Evolutionary conservation across 805 yeast genomes (phyloP).

Genomic region (Lachancea nothofagi): DNA sequence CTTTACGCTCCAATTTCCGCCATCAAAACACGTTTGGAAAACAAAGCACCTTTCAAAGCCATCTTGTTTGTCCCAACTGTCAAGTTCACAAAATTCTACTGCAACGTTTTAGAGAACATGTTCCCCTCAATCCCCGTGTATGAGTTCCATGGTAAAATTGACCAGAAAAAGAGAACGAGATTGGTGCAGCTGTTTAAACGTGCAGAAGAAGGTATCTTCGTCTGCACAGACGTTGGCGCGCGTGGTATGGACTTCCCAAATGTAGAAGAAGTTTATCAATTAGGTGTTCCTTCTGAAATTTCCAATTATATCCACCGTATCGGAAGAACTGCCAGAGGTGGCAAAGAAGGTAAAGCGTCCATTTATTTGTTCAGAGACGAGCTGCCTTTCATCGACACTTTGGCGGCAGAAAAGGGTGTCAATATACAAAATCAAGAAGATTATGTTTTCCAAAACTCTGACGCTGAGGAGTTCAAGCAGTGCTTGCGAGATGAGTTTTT

Average conservation of each 20-base stretch:
- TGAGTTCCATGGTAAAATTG: conserved; percentile 66
- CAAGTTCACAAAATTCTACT: conserved; percentile 55
- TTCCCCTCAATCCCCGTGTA: conserved; percentile 27
- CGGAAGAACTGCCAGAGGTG: conserved; percentile 96
- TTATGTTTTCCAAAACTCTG: conserved; percentile 35
- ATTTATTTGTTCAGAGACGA: conserved; percentile 56
- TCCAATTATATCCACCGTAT: conserved; percentile 88
- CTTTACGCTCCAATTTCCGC: conserved; percentile 53
- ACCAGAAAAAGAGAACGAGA: conserved; percentile 63
- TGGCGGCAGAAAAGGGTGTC: conserved; percentile 50
- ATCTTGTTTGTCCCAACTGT: conserved; percentile 81
- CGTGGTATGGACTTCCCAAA: conserved; percentile 94
- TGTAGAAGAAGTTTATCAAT: conserved; percentile 79
- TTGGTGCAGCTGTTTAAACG: conserved; percentile 50
- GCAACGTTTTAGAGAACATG: conserved; percentile 35
- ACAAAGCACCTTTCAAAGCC: conserved; percentile 54
- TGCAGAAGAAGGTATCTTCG: conserved; percentile 48
- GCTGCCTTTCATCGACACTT: conserved; percentile 44
- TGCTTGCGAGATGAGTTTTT: conserved; percentile 24
- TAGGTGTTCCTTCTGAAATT: conserved; percentile 66
- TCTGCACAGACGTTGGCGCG: conserved; percentile 91
- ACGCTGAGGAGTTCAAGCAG: conserved; percentile 25
- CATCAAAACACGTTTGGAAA: conserved; percentile 38
- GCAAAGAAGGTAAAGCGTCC: conserved; percentile 66
- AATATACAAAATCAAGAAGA: conserved; percentile 41